Evolutionary conservation across 2,329 filamentous ascomycete species (phyloP).

Genomic region (Arthrobotrys musiformis): DNA sequence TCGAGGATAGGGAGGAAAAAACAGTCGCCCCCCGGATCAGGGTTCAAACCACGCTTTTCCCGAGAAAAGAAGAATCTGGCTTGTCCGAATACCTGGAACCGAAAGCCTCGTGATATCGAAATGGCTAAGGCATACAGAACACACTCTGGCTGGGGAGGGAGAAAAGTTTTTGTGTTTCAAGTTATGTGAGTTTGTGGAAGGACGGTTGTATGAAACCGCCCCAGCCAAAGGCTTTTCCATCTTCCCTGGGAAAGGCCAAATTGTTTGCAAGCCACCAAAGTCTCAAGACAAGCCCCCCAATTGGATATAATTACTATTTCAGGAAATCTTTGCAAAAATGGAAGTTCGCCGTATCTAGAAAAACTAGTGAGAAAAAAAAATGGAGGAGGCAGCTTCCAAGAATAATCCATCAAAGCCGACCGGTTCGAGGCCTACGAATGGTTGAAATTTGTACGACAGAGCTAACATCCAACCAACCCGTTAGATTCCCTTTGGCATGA

Average conservation of each 20-base stretch:
- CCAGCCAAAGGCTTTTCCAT: background rate
- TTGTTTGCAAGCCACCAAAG: background rate
- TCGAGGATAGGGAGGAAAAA: background rate
- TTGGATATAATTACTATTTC: slow-evolving; percentile 33
- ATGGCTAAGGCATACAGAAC: slow-evolving; percentile 8
- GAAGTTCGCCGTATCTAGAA: slow-evolving; percentile 31
- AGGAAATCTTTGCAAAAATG: slow-evolving; percentile 36
- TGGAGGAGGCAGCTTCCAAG: slow-evolving; percentile 4
- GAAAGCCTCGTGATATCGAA: slow-evolving; percentile 29
- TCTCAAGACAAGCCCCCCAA: background rate
- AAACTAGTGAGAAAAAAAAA: background rate
- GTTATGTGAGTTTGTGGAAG: slow-evolving; percentile 46
- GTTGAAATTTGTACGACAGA: slow-evolving; percentile 22
- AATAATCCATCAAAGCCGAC: slow-evolving; percentile 6
- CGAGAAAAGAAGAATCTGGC: slow-evolving; percentile 5
- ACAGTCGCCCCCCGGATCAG: slow-evolving; percentile 21
- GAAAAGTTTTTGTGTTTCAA: slow-evolving; percentile 42
- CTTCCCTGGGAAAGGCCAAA: background rate
- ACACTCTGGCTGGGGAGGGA: slow-evolving; percentile 14
- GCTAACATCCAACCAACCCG: slow-evolving; percentile 37
- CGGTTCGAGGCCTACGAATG: slow-evolving; percentile 10
- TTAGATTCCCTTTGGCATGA: slow-evolving; percentile 1
- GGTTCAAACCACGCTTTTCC: slow-evolving; percentile 11
- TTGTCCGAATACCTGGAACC: slow-evolving; percentile 20
- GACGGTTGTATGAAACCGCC: slow-evolving; percentile 32